Evolutionary conservation across 2,329 filamentous ascomycete genomes (phyloP), one percentile per base, ranked within the genome.

Genomic region (Graphiopsis chlorocephala): DNA sequence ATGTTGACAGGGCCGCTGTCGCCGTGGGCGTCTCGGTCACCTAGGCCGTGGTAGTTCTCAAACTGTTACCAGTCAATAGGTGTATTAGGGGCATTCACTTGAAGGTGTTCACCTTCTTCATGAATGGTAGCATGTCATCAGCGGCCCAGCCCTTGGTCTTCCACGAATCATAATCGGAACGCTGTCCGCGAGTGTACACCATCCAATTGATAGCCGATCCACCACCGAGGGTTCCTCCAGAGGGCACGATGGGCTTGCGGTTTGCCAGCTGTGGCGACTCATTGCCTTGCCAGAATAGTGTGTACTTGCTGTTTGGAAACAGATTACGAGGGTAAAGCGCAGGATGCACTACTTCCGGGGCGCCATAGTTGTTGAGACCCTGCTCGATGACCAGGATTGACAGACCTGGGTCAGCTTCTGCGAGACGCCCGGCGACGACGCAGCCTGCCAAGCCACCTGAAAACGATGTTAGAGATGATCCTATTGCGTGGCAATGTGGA

Each of bases 141-240:
- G 80, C 76, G 17, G 74, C 73, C 84, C 84, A 86, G 0, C 84
- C 84, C 17, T 78, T 75, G 0, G 79, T 80, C 8, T 83, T 79
- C 83, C 84, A 86, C 7, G 79, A 78, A 68, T 86, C 82, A 61
- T 80, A 84, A 69, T 84, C 82, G 6, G 74, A 75, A 8, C 53
- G 53, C 20, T 56, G 53, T n/a, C 53, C 53, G 8, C 53, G 73
- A 2, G 79, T 80, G 68, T 82, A 82, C 2, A 74, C 74, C 76
- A 79, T 76, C 67, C 75, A 75, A 64, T 79, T 78, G 64, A 78
- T 79, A 0, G 75, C 28, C 25, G 29, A 56, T 7, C 87, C 86
- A 7, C 88, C 89, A 20, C 89, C 89, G 0, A 91, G 79, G 0
- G 85, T 82, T 26, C 82, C 80, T 60, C 80, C 80, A 14, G 71